Percentiles rank a stretch among this genome's conserved stretches.
Evolutionary conservation across 306 rosid species (phyloP).

Genomic region (Prunus mume): DNA sequence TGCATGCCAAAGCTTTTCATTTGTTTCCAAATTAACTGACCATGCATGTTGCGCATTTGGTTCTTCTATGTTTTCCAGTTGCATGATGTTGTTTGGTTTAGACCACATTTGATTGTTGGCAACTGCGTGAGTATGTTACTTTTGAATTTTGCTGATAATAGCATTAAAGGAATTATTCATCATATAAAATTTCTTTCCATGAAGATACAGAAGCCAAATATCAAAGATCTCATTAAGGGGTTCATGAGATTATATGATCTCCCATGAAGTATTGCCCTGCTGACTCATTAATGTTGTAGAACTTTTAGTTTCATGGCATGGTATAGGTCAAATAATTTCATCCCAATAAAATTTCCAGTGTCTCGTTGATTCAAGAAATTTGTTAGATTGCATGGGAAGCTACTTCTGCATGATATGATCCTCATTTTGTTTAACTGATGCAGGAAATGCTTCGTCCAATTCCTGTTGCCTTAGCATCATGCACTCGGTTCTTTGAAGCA

Average conservation of each 20-base stretch:
- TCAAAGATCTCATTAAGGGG: background rate
- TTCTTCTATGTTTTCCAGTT: background rate
- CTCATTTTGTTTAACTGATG: slow-evolving; percentile 4
- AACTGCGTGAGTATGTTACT: background rate
- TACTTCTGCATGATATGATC: background rate
- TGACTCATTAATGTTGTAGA: background rate
- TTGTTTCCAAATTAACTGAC: slow-evolving; percentile 5
- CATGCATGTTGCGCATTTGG: background rate
- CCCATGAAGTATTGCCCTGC: background rate
- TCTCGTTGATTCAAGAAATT: background rate
- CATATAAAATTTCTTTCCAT: background rate
- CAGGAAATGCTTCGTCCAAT: slow-evolving; percentile 99
- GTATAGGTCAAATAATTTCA: background rate
- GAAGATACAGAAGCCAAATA: background rate
- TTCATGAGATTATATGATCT: background rate
- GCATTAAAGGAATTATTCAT: background rate
- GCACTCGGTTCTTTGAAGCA: slow-evolving; percentile 93
- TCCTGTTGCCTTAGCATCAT: slow-evolving; percentile 90
- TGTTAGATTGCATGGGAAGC: background rate
- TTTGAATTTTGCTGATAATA: background rate
- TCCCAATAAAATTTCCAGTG: background rate
- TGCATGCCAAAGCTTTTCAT: slow-evolving; percentile 30
- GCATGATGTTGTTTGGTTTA: background rate
- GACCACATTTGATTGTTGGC: background rate
- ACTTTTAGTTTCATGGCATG: background rate